These are phyloP conservation scores for Boletus coccyginus DNA, from an alignment of 768 basidiomycete genomes.

Conservation along the genomic window DNA sequence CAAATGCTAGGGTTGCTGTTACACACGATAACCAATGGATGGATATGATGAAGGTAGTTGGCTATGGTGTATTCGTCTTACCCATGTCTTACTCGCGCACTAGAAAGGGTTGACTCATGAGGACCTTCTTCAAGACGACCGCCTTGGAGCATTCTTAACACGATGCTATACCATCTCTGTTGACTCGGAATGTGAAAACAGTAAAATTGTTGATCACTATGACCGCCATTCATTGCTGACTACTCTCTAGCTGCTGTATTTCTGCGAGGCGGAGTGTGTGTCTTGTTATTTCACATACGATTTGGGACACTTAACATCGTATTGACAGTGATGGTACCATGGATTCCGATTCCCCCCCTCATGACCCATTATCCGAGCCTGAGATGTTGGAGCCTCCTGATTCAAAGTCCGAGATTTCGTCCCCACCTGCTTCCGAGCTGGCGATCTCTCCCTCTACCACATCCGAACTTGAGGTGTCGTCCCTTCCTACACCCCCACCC, in stretches of 20 bases:
- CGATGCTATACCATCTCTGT: not conserved
- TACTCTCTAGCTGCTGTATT: not conserved
- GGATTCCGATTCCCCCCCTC: not conserved
- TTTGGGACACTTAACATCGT: not conserved
- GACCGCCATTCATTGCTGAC: not conserved
- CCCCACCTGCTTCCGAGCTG: no score
- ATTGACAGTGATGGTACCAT: not conserved
- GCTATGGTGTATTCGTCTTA: not conserved
- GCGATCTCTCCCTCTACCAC: no score
- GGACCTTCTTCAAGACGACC: not conserved
- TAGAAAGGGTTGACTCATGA: not conserved
- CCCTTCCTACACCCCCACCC: not conserved
- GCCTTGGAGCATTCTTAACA: not conserved
- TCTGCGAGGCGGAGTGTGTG: not conserved
- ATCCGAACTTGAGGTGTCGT: not conserved
- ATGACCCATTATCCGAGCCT: not conserved
- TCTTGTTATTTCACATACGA: not conserved
- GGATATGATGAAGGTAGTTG: not conserved
- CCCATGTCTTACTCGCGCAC: not conserved
- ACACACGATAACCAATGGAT: constrained; percentile 2
- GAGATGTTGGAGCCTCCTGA: not conserved
- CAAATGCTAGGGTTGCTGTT: not conserved
- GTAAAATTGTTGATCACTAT: not conserved
- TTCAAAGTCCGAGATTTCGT: no score
- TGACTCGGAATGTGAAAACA: not conserved